Conservation (phyloP, 2,329 filamentous ascomycete species). For the Epichloe hybrida region DNA sequence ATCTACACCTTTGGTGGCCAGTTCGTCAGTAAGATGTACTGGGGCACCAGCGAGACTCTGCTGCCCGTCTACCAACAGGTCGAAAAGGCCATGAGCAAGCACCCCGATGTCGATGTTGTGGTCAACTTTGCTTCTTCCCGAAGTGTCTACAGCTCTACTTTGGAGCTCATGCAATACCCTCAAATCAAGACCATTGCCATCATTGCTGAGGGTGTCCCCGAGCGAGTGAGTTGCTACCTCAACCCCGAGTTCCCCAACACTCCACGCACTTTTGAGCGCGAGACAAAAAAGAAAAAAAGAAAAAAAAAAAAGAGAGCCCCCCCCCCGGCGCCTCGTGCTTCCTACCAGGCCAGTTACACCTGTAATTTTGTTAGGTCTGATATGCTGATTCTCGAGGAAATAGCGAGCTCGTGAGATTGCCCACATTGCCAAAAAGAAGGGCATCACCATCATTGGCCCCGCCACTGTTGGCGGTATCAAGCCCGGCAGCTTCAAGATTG, state of each 20-base stretch:
- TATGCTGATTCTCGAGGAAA: slow-evolving; percentile 9
- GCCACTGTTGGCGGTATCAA: slow-evolving; percentile 99
- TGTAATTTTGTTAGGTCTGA: no score
- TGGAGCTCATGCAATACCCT: slow-evolving; percentile 94
- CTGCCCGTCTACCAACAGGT: slow-evolving; percentile 96
- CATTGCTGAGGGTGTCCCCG: slow-evolving; percentile 97
- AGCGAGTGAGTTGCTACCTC: slow-evolving; percentile 55
- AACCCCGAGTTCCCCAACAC: neutral
- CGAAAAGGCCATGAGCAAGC: slow-evolving; percentile 86
- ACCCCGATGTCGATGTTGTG: slow-evolving; percentile 90
- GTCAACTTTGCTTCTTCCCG: slow-evolving; percentile 99
- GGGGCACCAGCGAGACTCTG: slow-evolving; percentile 98
- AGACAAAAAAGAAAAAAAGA: no score
- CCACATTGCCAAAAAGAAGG: slow-evolving; percentile 94
- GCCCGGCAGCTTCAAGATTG: slow-evolving; percentile 98
- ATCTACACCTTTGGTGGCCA: slow-evolving; percentile 99
- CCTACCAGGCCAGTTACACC: no score
- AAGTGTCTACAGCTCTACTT: slow-evolving; percentile 95
- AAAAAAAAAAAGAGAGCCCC: no score
- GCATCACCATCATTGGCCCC: slow-evolving; percentile 95
- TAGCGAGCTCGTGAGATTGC: slow-evolving; percentile 96
- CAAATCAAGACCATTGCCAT: slow-evolving; percentile 99
- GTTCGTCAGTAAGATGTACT: slow-evolving; percentile 99
- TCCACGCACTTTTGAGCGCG: no score
- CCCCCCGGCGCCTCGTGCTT: no score